Base-by-base conservation (phyloP, 2,329 filamentous ascomycete species). In the Metarhizium humberi region DNA sequence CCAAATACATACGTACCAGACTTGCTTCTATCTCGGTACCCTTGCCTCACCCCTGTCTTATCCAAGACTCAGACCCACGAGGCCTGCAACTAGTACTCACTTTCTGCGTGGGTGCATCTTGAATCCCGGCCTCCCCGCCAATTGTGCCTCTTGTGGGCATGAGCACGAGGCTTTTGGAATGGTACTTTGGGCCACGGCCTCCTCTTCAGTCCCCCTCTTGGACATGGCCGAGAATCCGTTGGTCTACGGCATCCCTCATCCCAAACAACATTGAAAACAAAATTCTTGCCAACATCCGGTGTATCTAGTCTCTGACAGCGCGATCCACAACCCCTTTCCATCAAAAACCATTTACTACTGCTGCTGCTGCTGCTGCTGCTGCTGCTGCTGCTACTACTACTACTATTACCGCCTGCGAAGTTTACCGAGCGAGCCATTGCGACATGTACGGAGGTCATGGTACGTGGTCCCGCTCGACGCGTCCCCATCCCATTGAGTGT, bases 291-390 rank as follows among this genome's bases (percentile, higher is more conserved):
- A 34, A 46, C 53, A 51, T 48, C 1, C 6, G 34, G 4, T 16
- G 29, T 55, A 40, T 55, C 46, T 13, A 13, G 46, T 42, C 49
- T 42, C 43, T 49, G 49, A 38, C 49, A 48, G 40, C 8, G 13
- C 46, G 20, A 25, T 50, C 29, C 55, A 50, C 45, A 43, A 50
- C 50, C 53, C 46, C 52, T 46, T 55, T 55, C 50, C 45, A 36
- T 42, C 32, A 25, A 25, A 25, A 25, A 25, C 25, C 25, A 25
- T 25, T 25, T 25, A 34, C 32, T 11, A 11, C 32, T 34, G 8
- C 20, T 34, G 8, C 36, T 25, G 5, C 32, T 3, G 6, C 20
- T 34, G 16, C 36, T 25, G 4, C 32, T 2, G 4, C 36, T 25
- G 5, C 32, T 3, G 6, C 20, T 34, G 16, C 36, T 25, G 4